These are phyloP conservation scores for Planoprotostelium fungivorum DNA, from an alignment of 78 protist genomes.

Conservation along the genomic window DNA sequence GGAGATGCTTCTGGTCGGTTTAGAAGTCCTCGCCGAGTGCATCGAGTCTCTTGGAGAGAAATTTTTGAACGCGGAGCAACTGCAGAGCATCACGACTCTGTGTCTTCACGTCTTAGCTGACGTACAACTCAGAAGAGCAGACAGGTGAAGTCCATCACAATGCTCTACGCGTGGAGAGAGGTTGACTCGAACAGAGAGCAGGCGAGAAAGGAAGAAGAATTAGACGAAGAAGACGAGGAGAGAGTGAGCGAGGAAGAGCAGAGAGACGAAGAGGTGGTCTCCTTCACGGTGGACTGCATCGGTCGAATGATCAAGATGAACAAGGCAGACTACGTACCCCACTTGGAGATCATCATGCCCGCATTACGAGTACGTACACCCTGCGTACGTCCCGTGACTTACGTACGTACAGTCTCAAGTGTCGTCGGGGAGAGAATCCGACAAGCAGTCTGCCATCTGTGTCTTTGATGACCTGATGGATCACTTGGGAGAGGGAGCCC, in stretches of 20 bases:
- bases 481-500: constrained; percentile 30
- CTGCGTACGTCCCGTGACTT: too few relatives aligned
- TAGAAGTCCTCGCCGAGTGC: not conserved
- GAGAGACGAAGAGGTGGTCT: not conserved
- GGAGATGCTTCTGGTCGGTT: not conserved
- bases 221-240: not conserved
- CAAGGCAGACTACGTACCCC: constrained; percentile 6
- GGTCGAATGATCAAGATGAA: constrained; percentile 19
- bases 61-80: not conserved
- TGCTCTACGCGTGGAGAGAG: not conserved
- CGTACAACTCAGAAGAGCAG: not conserved
- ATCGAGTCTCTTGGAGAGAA: not conserved
- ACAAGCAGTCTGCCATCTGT: constrained; percentile 72
- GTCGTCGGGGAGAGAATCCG: constrained; percentile 3
- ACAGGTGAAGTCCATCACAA: not conserved
- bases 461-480: constrained; percentile 77
- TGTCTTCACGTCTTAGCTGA: not conserved
- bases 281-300: not conserved
- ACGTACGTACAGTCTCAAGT: not conserved
- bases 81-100: not conserved
- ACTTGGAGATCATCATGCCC: constrained; percentile 2
- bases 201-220: not conserved
- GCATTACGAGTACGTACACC: not conserved
- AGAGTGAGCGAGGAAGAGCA: not conserved
- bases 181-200: not conserved